A percentile compares a stretch with the other conserved stretches of the same genome.
These are phyloP conservation scores for Periconia sp. DNA, from an alignment of 2,329 filamentous ascomycete genomes.

Conservation along the genomic window DNA sequence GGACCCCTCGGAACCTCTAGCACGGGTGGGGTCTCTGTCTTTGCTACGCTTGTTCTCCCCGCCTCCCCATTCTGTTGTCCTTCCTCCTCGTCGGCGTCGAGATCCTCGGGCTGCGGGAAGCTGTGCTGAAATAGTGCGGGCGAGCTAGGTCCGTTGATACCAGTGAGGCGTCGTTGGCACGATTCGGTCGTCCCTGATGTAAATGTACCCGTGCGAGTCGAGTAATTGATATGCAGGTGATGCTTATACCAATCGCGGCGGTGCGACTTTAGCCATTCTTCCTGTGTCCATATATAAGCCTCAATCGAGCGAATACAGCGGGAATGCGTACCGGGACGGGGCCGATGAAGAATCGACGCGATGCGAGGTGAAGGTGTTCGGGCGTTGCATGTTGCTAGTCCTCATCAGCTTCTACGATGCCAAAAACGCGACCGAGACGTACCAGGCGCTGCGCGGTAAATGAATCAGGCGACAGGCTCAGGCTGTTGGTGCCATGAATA, in stretches of 20 bases:
- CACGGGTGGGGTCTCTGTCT: conserved; percentile 30
- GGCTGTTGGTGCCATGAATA: conserved; percentile 43
- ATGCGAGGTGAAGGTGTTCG: conserved; percentile 67
- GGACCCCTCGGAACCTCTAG: conserved; percentile 35
- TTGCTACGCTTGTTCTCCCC: conserved; percentile 23
- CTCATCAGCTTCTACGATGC: conserved; percentile 13
- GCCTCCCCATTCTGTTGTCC: conserved; percentile 17
- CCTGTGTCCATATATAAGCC: conserved; percentile 33
- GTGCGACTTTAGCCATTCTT: conserved; percentile 68
- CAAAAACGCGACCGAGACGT: conserved; percentile 17
- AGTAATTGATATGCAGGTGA: conserved; percentile 53
- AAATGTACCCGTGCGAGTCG: conserved; percentile 56
- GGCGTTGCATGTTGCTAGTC: conserved; percentile 64
- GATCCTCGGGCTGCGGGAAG: conserved; percentile 50
- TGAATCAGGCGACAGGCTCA: conserved; percentile 53
- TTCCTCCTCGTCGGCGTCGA: conserved; percentile 37
- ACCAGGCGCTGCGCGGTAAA: conserved; percentile 63
- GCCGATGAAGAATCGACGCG: conserved; percentile 68
- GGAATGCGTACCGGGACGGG: conserved; percentile 59
- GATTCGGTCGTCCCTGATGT: conserved; percentile 53
- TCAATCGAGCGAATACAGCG: conserved; percentile 3
- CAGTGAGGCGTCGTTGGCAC: conserved; percentile 51
- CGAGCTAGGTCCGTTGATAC: conserved; percentile 48
- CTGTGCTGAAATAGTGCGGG: conserved; percentile 47
- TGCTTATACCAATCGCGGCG: conserved; percentile 68